Evolutionary conservation across 2,329 filamentous ascomycete genomes (phyloP), one percentile per base, ranked within the genome.

Genomic region (Fusarium goolgardi): DNA sequence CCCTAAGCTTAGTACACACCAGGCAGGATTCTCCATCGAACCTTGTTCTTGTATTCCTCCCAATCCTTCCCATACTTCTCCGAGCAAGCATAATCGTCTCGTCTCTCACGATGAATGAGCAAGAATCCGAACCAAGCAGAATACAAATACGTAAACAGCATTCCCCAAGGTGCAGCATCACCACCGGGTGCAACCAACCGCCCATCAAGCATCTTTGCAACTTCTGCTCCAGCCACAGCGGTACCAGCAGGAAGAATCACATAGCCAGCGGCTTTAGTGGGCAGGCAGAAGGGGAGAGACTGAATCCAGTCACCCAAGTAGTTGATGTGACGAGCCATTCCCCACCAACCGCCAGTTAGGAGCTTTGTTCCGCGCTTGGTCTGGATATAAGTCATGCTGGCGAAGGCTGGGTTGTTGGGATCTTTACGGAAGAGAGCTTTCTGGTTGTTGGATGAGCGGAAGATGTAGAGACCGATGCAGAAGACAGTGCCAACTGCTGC

Each of bases 271-370:
- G 95, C 79, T 0, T 92, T 91, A 0, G 94, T 97, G 0, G 94
- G 94, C 37, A 97, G 83, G 64, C 89, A 92, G 77, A 95, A 97
- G 0, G 93, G 88, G 88, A 92, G 96, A 13, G 90, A 88, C 86
- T 96, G 93, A 67, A 95, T 82, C 94, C 94, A 97, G 80, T 97
- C 94, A 39, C 94, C 94, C 6, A 96, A 82, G 79, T 97, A 97
- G 81, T 97, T 97, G 83, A 97, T 94, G 78, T 97, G 94, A 31
- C 94, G 88, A 0, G 93, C 91, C 25, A 87, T 84, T 34, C 94
- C 94, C 94, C 94, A 97, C 94, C 94, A 97, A 44, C 94, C 94
- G 1, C 90, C 90, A 0, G 90, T 88, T 63, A 97, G 84, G 32
- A 97, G 86, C 61, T 89, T 90, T 23, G 91, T 93, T 53, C 94